Evolutionary conservation across 202 grass and related monocot species (phyloP).

Genomic region (Setaria viridis): DNA sequence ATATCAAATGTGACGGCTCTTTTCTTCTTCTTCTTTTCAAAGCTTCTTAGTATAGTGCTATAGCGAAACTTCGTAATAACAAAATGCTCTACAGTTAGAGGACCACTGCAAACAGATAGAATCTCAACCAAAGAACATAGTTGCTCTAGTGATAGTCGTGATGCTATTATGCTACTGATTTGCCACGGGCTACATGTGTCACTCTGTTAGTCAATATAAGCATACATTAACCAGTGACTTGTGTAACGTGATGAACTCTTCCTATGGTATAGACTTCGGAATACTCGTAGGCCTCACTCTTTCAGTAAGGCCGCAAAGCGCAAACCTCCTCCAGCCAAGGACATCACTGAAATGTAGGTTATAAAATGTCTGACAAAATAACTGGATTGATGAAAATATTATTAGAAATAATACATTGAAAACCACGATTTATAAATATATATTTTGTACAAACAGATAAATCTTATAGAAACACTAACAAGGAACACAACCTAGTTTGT

Average conservation of each 20-base stretch:
- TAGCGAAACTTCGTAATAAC: neutral
- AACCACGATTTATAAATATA: no score
- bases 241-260: constrained; percentile 58
- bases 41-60: neutral
- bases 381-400: no score
- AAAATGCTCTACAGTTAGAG: neutral
- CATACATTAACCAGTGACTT: constrained; percentile 58
- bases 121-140: neutral
- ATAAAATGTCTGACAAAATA: no score
- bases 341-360: no score
- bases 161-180: neutral
- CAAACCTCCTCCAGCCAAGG: no score
- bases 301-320: no score
- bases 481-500: no score
- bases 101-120: neutral
- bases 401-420: no score
- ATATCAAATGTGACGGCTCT: no score
- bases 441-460: no score
- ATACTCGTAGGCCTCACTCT: no score
- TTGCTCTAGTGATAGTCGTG: neutral
- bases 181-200: neutral
- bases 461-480: no score
- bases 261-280: neutral
- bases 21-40: neutral
- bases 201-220: constrained; percentile 1